Conservation (phyloP, 1,284 basidiomycete species). For the Phenoliferia sp. region DNA sequence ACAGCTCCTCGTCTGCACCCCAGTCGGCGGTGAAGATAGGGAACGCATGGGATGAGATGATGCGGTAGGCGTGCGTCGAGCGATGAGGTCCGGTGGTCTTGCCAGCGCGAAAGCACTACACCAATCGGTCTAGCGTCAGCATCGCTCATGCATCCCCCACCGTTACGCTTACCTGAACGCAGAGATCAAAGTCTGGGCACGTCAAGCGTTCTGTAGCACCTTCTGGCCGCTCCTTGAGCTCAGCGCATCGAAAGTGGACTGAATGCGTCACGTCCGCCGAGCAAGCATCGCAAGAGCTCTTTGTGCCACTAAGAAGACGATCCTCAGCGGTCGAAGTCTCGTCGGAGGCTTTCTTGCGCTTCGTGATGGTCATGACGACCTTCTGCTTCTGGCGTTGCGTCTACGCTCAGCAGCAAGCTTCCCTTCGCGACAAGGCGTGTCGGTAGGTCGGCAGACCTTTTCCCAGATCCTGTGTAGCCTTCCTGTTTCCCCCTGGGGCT, state of each 20-base stretch:
- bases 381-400: background rate
- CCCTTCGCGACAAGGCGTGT: background rate
- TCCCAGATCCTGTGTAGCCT: background rate
- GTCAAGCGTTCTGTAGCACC: constrained; percentile 12
- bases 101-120: constrained; percentile 79
- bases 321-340: background rate
- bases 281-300: constrained; percentile 37
- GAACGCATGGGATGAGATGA: constrained; percentile 89
- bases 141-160: background rate
- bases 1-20: constrained; percentile 97
- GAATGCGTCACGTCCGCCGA: constrained; percentile 39
- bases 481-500: background rate
- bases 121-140: background rate
- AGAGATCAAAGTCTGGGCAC: constrained; percentile 44
- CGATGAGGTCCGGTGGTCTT: constrained; percentile 84
- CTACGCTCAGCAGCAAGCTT: background rate
- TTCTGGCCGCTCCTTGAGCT: constrained; percentile 15
- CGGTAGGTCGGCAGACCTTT: background rate
- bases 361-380: background rate
- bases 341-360: background rate
- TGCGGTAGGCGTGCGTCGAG: constrained; percentile 83
- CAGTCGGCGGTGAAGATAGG: constrained; percentile 93
- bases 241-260: constrained; percentile 39
- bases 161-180: constrained; percentile 35
- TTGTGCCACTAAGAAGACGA: constrained; percentile 23